phyloP scores from a whole-genome alignment of 352 stramenopile genomes.

The Pythium myriotylum region DNA sequence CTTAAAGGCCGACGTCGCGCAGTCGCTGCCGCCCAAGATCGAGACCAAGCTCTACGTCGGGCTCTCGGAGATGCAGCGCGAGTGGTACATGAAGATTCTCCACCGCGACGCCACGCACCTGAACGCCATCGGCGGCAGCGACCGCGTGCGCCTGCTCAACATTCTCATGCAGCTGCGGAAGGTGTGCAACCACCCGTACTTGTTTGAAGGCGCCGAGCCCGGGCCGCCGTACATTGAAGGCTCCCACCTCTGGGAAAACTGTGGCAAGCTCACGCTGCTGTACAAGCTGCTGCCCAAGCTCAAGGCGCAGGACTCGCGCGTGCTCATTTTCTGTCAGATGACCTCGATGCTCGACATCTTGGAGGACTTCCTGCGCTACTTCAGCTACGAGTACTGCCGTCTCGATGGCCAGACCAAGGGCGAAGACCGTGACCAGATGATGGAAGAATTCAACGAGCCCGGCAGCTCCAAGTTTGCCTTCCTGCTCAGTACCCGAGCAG shows the following conservation, averaged over 20 bases:
- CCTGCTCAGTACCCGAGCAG: slow-evolving; percentile 95
- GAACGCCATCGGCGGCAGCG: slow-evolving; percentile 96
- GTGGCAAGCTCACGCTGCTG: slow-evolving; percentile 97
- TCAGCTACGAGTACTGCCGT: slow-evolving; percentile 83
- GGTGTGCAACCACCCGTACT: slow-evolving; percentile 99
- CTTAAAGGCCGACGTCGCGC: slow-evolving; percentile 98
- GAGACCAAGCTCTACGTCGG: slow-evolving; percentile 99
- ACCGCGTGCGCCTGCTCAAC: slow-evolving; percentile 96
- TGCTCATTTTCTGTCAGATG: slow-evolving; percentile 99
- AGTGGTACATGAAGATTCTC: slow-evolving; percentile 98
- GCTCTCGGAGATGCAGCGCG: slow-evolving; percentile 96
- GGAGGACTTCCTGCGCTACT: slow-evolving; percentile 98
- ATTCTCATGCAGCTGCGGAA: slow-evolving; percentile 99
- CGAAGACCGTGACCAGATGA: slow-evolving; percentile 88
- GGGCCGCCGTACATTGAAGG: slow-evolving; percentile 97
- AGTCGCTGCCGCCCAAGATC: slow-evolving; percentile 96
- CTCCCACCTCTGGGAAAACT: slow-evolving; percentile 98
- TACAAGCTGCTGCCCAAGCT: slow-evolving; percentile 92
- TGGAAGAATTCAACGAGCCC: slow-evolving; percentile 98
- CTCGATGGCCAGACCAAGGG: slow-evolving; percentile 85
- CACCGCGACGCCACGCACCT: slow-evolving; percentile 95
- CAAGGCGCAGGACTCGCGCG: slow-evolving; percentile 86
- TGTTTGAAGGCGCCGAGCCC: slow-evolving; percentile 98
- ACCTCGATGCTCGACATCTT: slow-evolving; percentile 99
- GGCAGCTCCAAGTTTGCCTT: slow-evolving; percentile 98